A percentile compares a stretch with the other conserved stretches of the same genome.
Conservation (phyloP, 495 filamentous ascomycete genomes). For the Poronia punctata region DNA sequence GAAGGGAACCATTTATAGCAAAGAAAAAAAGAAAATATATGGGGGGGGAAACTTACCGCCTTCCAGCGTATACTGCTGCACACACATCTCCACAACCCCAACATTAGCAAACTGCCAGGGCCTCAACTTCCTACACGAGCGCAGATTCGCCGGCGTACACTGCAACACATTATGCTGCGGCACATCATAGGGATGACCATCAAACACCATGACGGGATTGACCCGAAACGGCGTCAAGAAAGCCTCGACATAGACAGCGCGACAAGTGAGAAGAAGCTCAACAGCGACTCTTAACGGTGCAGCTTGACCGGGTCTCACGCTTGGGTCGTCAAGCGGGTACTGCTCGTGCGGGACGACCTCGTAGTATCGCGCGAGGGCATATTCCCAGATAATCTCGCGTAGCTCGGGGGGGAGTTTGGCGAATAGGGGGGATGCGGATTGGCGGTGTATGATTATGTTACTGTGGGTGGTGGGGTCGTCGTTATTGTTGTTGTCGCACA, state of each 20-base stretch:
- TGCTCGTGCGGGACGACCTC: slow-evolving; percentile 11
- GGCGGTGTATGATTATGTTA: slow-evolving; percentile 14
- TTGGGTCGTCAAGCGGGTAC: slow-evolving; percentile 9
- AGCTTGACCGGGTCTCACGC: slow-evolving; percentile 18
- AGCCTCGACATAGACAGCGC: slow-evolving; percentile 21
- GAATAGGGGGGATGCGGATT: slow-evolving; percentile 14
- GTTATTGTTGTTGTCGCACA: too few relatives aligned
- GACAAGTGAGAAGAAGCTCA: slow-evolving; percentile 18
- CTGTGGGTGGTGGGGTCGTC: slow-evolving; percentile 7
- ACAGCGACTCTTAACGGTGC: slow-evolving; percentile 13
- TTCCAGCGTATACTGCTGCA: slow-evolving; percentile 19
- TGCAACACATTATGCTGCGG: slow-evolving; percentile 11
- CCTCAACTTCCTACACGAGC: slow-evolving; percentile 12
- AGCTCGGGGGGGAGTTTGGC: slow-evolving; percentile 19
- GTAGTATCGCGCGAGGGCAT: slow-evolving; percentile 19
- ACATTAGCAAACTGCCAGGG: slow-evolving; percentile 25
- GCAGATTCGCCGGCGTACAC: slow-evolving; percentile 3
- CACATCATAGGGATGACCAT: slow-evolving; percentile 14
- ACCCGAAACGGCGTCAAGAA: slow-evolving; percentile 22
- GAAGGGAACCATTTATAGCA: too few relatives aligned
- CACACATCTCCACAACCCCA: slow-evolving; percentile 16
- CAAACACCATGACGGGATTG: slow-evolving; percentile 19
- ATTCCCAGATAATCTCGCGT: slow-evolving; percentile 22
- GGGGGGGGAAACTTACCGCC: slow-evolving; percentile 18
- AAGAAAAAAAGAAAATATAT: too few relatives aligned